These are phyloP conservation scores for Diaporthe sp. DNA, from an alignment of 2,329 filamentous ascomycete genomes.

Conservation along the genomic window DNA sequence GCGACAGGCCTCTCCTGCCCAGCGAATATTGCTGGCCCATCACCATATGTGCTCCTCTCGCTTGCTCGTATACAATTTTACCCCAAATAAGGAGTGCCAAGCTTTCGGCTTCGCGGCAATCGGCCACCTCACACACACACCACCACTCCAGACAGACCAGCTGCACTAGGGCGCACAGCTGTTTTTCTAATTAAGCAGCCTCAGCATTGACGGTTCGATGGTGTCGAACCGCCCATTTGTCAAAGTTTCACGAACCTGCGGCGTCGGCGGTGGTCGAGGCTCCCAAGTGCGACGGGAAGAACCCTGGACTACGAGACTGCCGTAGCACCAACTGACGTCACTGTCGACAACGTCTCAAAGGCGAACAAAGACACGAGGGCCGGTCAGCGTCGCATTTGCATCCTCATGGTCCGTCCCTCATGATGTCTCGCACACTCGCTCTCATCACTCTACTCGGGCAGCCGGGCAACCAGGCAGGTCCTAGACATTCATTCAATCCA, in stretches of 20 bases:
- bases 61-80: conserved; percentile 31
- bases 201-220: not conserved
- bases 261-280: conserved; percentile 3
- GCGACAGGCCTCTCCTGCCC: conserved; percentile 15
- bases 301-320: not conserved
- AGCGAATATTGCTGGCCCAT: conserved; percentile 11
- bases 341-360: not conserved
- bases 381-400: not conserved
- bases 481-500: not conserved
- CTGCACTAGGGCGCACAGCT: too few species aligned
- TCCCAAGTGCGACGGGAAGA: conserved; percentile 11
- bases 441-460: not conserved
- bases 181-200: too few species aligned
- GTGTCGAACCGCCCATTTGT: conserved; percentile 15
- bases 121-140: not conserved
- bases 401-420: too few species aligned
- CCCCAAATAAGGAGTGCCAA: conserved; percentile 13
- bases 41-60: conserved; percentile 29
- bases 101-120: conserved; percentile 3
- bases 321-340: conserved; percentile 1
- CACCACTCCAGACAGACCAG: too few species aligned
- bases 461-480: too few species aligned
- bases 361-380: not conserved
- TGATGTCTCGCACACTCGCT: not conserved
- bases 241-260: not conserved